Percentiles rank a stretch among this genome's conserved stretches.
Evolutionary conservation across 805 yeast species (phyloP).

Genomic region (Wickerhamiella domercqiae): DNA sequence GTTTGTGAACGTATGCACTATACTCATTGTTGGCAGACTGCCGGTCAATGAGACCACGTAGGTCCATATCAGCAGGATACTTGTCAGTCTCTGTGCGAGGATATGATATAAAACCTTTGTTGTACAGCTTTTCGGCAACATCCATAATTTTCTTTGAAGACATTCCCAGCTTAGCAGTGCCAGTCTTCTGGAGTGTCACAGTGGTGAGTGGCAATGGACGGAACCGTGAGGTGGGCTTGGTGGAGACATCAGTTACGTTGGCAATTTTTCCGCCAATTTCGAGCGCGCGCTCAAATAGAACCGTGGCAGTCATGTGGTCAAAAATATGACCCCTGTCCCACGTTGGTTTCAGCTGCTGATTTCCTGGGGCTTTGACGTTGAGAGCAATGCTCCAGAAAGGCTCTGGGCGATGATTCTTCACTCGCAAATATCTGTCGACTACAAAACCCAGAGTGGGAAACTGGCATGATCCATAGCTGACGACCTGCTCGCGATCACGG

Average conservation of each 20-base stretch:
- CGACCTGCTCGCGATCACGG: conserved; percentile 18
- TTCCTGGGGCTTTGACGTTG: conserved; percentile 26
- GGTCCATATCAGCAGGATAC: conserved; percentile 65
- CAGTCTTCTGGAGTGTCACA: conserved; percentile 78
- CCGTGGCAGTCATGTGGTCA: conserved; percentile 50
- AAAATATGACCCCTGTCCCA: conserved; percentile 66
- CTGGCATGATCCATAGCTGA: conserved; percentile 88
- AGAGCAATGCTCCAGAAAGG: conserved; percentile 63
- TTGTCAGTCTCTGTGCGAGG: conserved; percentile 96
- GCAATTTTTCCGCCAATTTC: conserved; percentile 32
- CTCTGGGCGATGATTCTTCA: conserved; percentile 57
- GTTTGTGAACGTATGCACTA: conserved; percentile 51
- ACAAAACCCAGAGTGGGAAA: conserved; percentile 95
- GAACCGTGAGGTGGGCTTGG: conserved; percentile 56
- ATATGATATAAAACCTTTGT: conserved; percentile 73
- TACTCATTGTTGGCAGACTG: conserved; percentile 44
- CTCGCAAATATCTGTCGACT: conserved; percentile 75
- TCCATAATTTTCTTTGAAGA: conserved; percentile 67
- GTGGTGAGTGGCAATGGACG: conserved; percentile 89
- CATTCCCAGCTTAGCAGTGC: conserved; percentile 57
- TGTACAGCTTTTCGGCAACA: conserved; percentile 71
- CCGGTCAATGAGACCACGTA: conserved; percentile 41
- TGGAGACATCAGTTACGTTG: conserved; percentile 33
- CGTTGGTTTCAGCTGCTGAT: conserved; percentile 27
- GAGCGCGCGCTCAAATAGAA: conserved; percentile 56